A percentile compares a stretch with the other conserved stretches of the same genome.
These are phyloP conservation scores for Leccinum boreale DNA, from an alignment of 768 basidiomycete genomes.

Conservation along the genomic window DNA sequence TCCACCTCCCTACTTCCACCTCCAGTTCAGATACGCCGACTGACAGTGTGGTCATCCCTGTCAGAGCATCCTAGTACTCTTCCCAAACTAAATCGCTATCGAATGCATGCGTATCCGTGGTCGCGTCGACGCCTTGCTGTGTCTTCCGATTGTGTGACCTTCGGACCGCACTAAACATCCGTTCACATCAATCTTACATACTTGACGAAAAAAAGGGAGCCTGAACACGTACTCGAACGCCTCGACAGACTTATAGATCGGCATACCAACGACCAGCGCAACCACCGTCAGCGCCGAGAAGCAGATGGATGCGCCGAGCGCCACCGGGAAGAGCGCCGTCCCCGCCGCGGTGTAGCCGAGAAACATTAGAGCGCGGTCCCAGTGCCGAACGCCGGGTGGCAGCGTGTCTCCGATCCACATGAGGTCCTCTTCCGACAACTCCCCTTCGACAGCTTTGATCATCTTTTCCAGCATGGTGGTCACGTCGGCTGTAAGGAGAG, in stretches of 20 bases:
- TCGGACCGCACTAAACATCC: background rate
- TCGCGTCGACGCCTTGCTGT: background rate
- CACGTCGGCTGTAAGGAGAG: constrained; percentile 10
- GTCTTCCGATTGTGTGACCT: background rate
- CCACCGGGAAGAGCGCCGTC: constrained; percentile 5
- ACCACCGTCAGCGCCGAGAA: background rate
- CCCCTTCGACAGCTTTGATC: constrained; percentile 16
- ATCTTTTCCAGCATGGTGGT: constrained; percentile 18
- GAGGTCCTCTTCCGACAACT: constrained; percentile 18
- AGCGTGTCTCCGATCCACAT: constrained; percentile 14
- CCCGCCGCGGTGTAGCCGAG: background rate
- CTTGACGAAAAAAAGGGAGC: background rate
- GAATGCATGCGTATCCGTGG: too few species aligned
- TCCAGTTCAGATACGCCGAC: too few species aligned
- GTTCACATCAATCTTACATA: background rate
- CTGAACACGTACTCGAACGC: background rate
- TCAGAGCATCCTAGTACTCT: too few species aligned
- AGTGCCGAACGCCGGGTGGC: constrained; percentile 19
- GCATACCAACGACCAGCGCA: background rate
- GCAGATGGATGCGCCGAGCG: constrained; percentile 15
- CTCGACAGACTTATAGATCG: background rate
- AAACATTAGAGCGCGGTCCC: background rate
- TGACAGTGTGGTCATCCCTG: too few species aligned
- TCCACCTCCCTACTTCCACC: too few species aligned
- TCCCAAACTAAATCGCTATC: too few species aligned